Percentiles rank a stretch among this genome's conserved stretches.
Conservation (phyloP, 2,329 filamentous ascomycete genomes). For the Bipolaris bicolor region DNA sequence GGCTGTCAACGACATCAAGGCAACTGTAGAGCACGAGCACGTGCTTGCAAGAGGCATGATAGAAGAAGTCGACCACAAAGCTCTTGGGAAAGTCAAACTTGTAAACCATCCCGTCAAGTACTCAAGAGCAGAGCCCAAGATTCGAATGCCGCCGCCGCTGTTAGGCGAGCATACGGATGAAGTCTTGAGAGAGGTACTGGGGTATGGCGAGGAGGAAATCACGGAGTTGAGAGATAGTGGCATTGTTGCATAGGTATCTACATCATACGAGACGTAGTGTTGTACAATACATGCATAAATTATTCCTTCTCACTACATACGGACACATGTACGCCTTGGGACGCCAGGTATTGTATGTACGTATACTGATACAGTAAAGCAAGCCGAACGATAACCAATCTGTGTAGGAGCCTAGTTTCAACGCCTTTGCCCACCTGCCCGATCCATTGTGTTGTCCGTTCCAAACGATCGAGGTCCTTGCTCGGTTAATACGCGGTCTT, state of each 20-base stretch:
- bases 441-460: neutral
- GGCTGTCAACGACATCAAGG: slow-evolving; percentile 89
- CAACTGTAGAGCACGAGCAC: slow-evolving; percentile 82
- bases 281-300: neutral
- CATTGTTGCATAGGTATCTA: slow-evolving; percentile 18
- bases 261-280: neutral
- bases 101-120: slow-evolving; percentile 95
- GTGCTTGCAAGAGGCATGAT: slow-evolving; percentile 84
- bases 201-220: slow-evolving; percentile 33
- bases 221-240: slow-evolving; percentile 14
- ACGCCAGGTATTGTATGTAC: too few relatives aligned
- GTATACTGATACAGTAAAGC: neutral
- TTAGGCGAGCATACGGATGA: slow-evolving; percentile 59
- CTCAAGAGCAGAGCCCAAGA: slow-evolving; percentile 76
- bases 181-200: slow-evolving; percentile 40
- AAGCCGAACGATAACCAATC: neutral
- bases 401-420: too few relatives aligned
- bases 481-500: neutral
- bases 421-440: neutral
- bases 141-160: slow-evolving; percentile 81
- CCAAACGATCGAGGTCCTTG: neutral
- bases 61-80: slow-evolving; percentile 78
- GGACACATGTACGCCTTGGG: too few relatives aligned
- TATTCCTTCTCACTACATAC: too few relatives aligned
- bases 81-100: slow-evolving; percentile 82